These are phyloP conservation scores for Pseudogymnoascus sp. DNA, from an alignment of 2,329 filamentous ascomycete species.

Conservation along the genomic window DNA sequence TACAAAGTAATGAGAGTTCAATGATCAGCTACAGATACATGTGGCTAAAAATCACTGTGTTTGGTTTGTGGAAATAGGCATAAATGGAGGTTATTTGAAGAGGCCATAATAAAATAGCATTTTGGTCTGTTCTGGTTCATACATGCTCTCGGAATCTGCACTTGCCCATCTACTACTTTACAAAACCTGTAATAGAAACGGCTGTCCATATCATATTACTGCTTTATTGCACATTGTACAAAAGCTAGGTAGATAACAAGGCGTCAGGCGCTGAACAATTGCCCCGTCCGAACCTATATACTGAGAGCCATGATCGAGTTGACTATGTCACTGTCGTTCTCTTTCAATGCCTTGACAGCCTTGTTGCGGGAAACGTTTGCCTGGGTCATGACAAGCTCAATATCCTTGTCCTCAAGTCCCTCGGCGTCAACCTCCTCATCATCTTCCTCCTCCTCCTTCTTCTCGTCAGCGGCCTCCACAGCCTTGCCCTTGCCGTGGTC, in stretches of 20 bases:
- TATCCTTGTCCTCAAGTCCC: conserved; percentile 97
- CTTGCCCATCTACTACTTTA: conserved; percentile 3
- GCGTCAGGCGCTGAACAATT: conserved; percentile 1
- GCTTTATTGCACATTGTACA: conserved; percentile 4
- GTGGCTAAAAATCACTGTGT: not conserved
- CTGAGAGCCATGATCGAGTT: conserved; percentile 99
- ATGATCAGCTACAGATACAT: not conserved
- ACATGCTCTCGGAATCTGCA: conserved; percentile 2
- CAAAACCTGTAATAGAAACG: conserved; percentile 2
- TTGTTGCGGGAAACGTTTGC: conserved; percentile 96
- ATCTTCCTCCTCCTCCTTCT: conserved; percentile 78
- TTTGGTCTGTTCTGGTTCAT: not conserved
- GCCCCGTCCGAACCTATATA: conserved; percentile 45
- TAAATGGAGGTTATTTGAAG: not conserved
- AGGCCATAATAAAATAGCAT: not conserved
- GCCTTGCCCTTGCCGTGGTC: conserved; percentile 60
- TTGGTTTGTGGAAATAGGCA: not conserved
- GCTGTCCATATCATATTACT: conserved; percentile 3
- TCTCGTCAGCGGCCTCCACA: conserved; percentile 59
- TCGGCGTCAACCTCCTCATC: conserved; percentile 92
- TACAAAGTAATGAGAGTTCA: not conserved
- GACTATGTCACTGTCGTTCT: conserved; percentile 99
- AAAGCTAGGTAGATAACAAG: conserved; percentile 6
- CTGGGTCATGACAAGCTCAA: conserved; percentile 98
- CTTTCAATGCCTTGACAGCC: conserved; percentile 95